A percentile compares a stretch with the other conserved stretches of the same genome.
phyloP scores from a whole-genome alignment of 2,329 filamentous ascomycete genomes.

The Verticillium zaregamsianum region DNA sequence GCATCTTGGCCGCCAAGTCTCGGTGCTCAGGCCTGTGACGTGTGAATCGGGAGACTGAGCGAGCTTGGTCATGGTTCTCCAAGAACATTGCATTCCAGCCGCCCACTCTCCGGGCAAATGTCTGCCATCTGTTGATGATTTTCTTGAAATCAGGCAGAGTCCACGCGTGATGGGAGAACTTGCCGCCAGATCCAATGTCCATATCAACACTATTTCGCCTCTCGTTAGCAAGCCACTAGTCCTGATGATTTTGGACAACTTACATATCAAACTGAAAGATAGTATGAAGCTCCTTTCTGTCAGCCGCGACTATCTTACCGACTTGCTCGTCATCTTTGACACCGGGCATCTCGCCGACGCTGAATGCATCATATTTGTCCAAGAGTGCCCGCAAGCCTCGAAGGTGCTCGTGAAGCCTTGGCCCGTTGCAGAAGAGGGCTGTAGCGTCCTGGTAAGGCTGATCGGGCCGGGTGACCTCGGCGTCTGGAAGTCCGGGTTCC shows the following conservation, averaged over 20 bases:
- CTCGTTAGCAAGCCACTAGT: constrained; percentile 45
- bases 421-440: constrained; percentile 57
- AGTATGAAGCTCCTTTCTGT: constrained; percentile 60
- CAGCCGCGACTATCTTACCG: constrained; percentile 48
- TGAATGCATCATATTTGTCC: constrained; percentile 52
- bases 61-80: constrained; percentile 60
- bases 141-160: constrained; percentile 42
- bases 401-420: constrained; percentile 59
- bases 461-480: constrained; percentile 37
- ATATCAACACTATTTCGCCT: constrained; percentile 59
- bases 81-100: constrained; percentile 57
- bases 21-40: constrained; percentile 36
- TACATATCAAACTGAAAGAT: constrained; percentile 61
- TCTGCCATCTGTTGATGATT: constrained; percentile 40
- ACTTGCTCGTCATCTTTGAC: constrained; percentile 50
- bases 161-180: constrained; percentile 20
- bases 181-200: constrained; percentile 37
- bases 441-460: constrained; percentile 45
- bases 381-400: constrained; percentile 54
- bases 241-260: neutral
- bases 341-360: constrained; percentile 61
- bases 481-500: constrained; percentile 48
- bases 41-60: constrained; percentile 44
- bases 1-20: constrained; percentile 50
- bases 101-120: constrained; percentile 37